phyloP scores from a whole-genome alignment of 176 grass and related monocot species.

The Aechmea fasciata region DNA sequence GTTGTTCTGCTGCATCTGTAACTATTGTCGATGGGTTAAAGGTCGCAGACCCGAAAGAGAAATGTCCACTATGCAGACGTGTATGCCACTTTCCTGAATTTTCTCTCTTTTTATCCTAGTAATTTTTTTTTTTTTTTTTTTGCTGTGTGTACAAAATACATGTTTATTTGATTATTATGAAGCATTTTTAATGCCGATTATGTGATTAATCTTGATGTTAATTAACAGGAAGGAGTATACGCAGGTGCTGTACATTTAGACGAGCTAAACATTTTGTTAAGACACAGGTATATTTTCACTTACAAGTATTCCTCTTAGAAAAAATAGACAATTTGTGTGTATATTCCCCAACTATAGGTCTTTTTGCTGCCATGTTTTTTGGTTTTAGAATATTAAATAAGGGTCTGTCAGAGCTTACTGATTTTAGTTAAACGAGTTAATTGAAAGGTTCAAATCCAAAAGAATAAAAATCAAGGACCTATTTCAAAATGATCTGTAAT shows the following conservation, averaged over 20 bases:
- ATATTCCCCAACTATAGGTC: no score
- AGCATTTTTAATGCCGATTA: no score
- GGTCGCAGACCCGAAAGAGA: constrained; percentile 38
- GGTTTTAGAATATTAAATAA: neutral
- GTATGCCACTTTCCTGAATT: constrained; percentile 15
- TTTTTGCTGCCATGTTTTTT: neutral
- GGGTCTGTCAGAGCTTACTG: no score
- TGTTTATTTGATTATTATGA: no score
- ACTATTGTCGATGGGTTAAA: constrained; percentile 67
- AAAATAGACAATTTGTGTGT: neutral
- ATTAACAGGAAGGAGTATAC: constrained; percentile 57
- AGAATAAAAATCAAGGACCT: no score
- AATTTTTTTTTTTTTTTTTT: neutral
- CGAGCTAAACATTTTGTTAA: constrained; percentile 68
- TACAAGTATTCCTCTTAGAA: neutral
- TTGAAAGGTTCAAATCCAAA: no score
- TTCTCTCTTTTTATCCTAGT: neutral
- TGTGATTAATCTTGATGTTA: no score
- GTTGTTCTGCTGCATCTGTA: constrained; percentile 74
- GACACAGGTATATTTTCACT: constrained; percentile 33
- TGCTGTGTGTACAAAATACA: neutral
- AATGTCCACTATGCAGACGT: constrained; percentile 65
- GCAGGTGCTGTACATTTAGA: constrained; percentile 47
- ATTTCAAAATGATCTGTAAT: no score
- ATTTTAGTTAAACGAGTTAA: no score